A percentile compares a stretch with the other conserved stretches of the same genome.
Evolutionary conservation across 2,329 filamentous ascomycete species (phyloP).

Genomic region (Biscogniauxia mediterranea): DNA sequence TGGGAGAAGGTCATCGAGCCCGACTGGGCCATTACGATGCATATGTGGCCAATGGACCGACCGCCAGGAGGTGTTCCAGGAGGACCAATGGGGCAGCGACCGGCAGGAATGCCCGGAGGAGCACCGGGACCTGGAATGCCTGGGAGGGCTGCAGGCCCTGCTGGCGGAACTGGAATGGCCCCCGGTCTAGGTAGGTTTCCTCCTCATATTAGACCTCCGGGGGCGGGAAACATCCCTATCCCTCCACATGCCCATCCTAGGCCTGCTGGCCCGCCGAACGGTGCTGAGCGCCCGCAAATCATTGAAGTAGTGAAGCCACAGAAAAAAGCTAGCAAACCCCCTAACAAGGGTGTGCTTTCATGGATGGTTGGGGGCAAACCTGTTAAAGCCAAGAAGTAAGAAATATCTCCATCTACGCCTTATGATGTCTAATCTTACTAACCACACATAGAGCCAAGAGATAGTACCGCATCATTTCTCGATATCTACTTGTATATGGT

Average conservation of each 20-base stretch:
- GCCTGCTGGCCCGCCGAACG: neutral
- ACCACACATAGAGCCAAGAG: slow-evolving; percentile 8
- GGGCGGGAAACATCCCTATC: neutral
- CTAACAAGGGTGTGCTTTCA: slow-evolving; percentile 29
- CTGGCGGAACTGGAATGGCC: neutral
- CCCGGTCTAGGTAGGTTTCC: slow-evolving; percentile 3
- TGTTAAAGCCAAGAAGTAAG: slow-evolving; percentile 34
- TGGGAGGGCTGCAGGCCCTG: slow-evolving; percentile 2
- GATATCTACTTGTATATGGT: neutral
- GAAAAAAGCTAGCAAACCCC: slow-evolving; percentile 29
- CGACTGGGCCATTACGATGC: slow-evolving; percentile 70
- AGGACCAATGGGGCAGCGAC: slow-evolving; percentile 8
- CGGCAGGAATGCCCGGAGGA: neutral
- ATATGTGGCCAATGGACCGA: slow-evolving; percentile 57
- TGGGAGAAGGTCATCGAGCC: slow-evolving; percentile 82
- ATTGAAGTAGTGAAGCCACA: slow-evolving; percentile 26
- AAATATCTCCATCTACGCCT: slow-evolving; percentile 4
- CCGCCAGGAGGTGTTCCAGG: slow-evolving; percentile 10
- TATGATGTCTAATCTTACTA: slow-evolving; percentile 14
- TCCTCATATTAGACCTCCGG: neutral
- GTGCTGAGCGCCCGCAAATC: slow-evolving; percentile 14
- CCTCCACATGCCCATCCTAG: neutral
- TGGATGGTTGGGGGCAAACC: slow-evolving; percentile 33
- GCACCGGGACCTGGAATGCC: slow-evolving; percentile 6
- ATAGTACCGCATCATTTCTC: neutral